A percentile compares a stretch with the other conserved stretches of the same genome.
Evolutionary conservation across 1,284 basidiomycete genomes (phyloP).

Genomic region (Ganoderma boninense): DNA sequence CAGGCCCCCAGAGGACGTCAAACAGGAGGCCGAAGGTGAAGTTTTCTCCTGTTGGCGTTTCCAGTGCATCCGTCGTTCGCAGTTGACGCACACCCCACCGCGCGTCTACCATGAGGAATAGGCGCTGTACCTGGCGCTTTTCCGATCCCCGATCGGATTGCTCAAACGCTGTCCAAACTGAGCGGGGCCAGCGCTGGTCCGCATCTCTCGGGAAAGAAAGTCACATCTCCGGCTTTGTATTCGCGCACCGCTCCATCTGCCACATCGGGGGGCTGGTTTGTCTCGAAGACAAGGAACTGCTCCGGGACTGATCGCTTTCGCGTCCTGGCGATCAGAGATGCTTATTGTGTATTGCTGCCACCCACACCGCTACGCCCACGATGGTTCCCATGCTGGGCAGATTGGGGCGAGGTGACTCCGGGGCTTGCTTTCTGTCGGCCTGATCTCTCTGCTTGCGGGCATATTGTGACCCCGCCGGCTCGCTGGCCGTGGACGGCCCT

Average conservation of each 20-base stretch:
- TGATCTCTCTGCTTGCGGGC: not conserved
- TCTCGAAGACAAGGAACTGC: not conserved
- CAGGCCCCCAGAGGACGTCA: not conserved
- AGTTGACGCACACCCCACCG: not conserved
- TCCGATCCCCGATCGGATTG: slow-evolving; percentile 2
- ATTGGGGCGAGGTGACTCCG: not conserved
- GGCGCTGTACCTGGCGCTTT: slow-evolving; percentile 4
- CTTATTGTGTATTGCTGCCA: not conserved
- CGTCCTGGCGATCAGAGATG: not conserved
- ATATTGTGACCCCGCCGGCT: not conserved
- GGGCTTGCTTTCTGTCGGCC: not conserved
- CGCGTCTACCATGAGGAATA: not conserved
- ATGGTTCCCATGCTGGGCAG: not conserved
- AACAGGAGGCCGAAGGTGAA: not conserved
- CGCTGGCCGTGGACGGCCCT: not conserved
- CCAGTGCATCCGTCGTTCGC: not conserved
- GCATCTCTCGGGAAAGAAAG: not conserved
- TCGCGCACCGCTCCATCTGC: not conserved
- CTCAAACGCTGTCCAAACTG: not conserved
- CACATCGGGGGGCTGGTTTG: not conserved
- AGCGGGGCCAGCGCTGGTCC: not conserved
- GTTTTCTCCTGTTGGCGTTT: not conserved
- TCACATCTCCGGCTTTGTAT: not conserved
- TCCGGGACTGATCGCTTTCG: slow-evolving; percentile 1
- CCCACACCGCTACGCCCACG: not conserved